Evolutionary conservation across 2,329 filamentous ascomycete genomes (phyloP).

Genomic region (Calonectria hongkongensis): DNA sequence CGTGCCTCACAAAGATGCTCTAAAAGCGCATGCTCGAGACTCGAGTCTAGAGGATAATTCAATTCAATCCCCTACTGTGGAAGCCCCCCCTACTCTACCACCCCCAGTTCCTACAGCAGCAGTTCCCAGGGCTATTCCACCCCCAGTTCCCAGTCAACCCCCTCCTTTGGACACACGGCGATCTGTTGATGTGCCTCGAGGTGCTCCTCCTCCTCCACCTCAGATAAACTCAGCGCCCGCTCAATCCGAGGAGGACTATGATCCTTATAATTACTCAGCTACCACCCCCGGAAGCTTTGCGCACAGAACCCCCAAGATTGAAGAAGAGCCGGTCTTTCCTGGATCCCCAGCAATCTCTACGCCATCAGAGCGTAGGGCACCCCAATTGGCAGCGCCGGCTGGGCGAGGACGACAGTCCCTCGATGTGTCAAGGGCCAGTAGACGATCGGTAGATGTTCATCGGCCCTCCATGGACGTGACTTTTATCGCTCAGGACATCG

Average conservation of each 20-base stretch:
- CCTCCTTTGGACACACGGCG: conserved; percentile 72
- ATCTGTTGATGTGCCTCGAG: conserved; percentile 83
- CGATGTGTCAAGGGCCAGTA: conserved; percentile 62
- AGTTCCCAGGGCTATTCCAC: conserved; percentile 77
- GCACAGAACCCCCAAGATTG: conserved; percentile 62
- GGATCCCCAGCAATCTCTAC: conserved; percentile 66
- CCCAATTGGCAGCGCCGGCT: conserved; percentile 60
- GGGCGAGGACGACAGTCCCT: conserved; percentile 59
- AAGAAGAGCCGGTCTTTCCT: conserved; percentile 70
- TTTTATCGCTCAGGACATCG: conserved; percentile 91
- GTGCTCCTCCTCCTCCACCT: conserved; percentile 80
- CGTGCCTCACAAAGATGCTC: conserved; percentile 93
- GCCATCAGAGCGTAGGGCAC: conserved; percentile 67
- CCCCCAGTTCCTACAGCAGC: conserved; percentile 74
- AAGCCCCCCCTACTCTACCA: conserved; percentile 66
- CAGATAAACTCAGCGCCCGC: conserved; percentile 69
- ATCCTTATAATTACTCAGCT: conserved; percentile 76
- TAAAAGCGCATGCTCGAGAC: conserved; percentile 87
- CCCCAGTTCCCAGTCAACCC: conserved; percentile 78
- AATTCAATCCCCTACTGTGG: conserved; percentile 72
- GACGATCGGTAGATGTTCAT: conserved; percentile 83
- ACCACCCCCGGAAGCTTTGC: conserved; percentile 58
- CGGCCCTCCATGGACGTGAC: conserved; percentile 86
- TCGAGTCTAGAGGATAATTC: conserved; percentile 84
- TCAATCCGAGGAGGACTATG: conserved; percentile 79